Percentiles rank a stretch among this genome's conserved stretches.
Evolutionary conservation across 1,284 basidiomycete genomes (phyloP).

Genomic region (Lentinus polychrous): DNA sequence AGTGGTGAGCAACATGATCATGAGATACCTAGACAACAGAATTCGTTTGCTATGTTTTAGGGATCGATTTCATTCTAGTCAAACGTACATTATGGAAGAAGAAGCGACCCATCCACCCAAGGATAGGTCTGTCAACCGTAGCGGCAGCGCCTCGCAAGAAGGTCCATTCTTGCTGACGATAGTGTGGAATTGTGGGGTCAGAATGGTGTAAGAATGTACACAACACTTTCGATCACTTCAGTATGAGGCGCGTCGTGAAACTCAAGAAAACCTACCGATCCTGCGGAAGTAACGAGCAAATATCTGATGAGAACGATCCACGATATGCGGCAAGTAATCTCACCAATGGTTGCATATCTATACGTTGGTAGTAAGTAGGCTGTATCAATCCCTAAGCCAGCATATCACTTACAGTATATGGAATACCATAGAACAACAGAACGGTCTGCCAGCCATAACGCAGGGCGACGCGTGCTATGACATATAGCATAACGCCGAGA

Average conservation of each 20-base stretch:
- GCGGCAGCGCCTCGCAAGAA: constrained; percentile 54
- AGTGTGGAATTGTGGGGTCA: constrained; percentile 38
- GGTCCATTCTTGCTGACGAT: constrained; percentile 41
- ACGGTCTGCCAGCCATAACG: constrained; percentile 35
- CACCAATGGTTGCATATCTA: constrained; percentile 43
- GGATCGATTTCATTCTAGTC: too few relatives aligned
- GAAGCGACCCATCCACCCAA: constrained; percentile 48
- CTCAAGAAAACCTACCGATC: constrained; percentile 43
- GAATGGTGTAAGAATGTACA: constrained; percentile 40
- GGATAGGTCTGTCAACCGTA: constrained; percentile 51
- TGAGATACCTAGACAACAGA: constrained; percentile 25
- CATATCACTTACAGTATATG: constrained; percentile 32
- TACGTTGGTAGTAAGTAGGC: constrained; percentile 21
- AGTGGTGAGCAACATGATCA: constrained; percentile 34
- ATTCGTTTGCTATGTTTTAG: too few relatives aligned
- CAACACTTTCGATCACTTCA: constrained; percentile 33
- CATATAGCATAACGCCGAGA: constrained; percentile 32
- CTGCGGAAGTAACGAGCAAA: constrained; percentile 31
- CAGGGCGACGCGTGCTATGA: constrained; percentile 31
- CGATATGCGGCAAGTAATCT: not conserved
- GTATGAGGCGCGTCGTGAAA: constrained; percentile 11
- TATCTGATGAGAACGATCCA: not conserved
- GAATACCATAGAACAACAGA: constrained; percentile 41
- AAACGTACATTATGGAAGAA: constrained; percentile 40
- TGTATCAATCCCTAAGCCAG: not conserved